Base-by-base conservation (phyloP, 2,329 filamentous ascomycete species). In the Fusarium musae region DNA sequence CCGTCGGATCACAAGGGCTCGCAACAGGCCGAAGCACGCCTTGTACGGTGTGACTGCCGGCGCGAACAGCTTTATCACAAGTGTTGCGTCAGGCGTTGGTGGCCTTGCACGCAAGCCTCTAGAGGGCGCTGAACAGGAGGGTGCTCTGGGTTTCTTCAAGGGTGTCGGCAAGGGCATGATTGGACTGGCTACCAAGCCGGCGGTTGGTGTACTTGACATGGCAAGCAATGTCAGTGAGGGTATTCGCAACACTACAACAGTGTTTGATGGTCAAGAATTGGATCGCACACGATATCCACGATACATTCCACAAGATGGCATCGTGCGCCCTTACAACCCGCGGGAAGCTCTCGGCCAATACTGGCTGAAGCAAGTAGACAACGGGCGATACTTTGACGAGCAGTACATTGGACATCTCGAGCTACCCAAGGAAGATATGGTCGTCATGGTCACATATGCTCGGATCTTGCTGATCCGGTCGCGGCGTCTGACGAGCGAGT, bases 301-400 rank as follows among this genome's bases (percentile, higher is more conserved):
- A 23, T 98, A 97, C 84, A 94, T 99, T 69, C 93, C 94, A 21
- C 90, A 92, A 46, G 96, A 99, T 80, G 96, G 96, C 44, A 93
- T 99, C 68, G 95, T 99, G 39, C 92, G 96, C 6, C 95, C 96
- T 0, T 99, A 97, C 86, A 95, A 92, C 63, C 93, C 97, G 80
- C 93, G 96, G 52, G 96, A 99, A 85, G 95, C 96, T 0, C 90
- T 99, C 6, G 96, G 96, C 2, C 96, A 99, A 82, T 98, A 94
- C 86, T 99, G 96, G 97, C 91, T 99, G 73, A 99, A 99, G 87
- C 97, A 97, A 66, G 91, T 97, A 16, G 96, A 99, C 83, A 96
- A 98, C 74, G 96, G 96, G 70, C 96, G 95, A 82, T 98, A 96
- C 86, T 99, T 99, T 88, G 93, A 97, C 83, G 96, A 99, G 83